Evolutionary conservation across 1,284 basidiomycete genomes (phyloP).

Genomic region (Tilletia indica): DNA sequence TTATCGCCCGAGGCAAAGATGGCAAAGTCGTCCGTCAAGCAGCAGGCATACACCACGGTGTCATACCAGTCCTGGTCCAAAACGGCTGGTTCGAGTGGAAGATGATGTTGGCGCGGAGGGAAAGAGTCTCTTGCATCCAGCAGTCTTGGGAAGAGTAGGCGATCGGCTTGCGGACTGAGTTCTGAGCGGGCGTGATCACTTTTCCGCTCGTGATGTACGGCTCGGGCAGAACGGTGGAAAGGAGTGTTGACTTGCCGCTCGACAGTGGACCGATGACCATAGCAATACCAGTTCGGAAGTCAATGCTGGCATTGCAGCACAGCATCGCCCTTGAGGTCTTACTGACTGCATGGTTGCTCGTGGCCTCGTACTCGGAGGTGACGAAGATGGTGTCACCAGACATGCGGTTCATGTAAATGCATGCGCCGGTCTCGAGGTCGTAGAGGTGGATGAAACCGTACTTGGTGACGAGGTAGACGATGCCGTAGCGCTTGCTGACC

Average conservation of each 20-base stretch:
- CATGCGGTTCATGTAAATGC: slow-evolving; percentile 99
- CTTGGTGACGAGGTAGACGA: slow-evolving; percentile 96
- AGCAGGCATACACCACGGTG: slow-evolving; percentile 27
- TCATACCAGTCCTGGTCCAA: slow-evolving; percentile 24
- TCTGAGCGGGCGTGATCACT: neutral
- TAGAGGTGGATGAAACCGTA: slow-evolving; percentile 99
- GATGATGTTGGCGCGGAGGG: slow-evolving; percentile 35
- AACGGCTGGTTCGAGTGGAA: slow-evolving; percentile 19
- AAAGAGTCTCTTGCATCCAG: slow-evolving; percentile 29
- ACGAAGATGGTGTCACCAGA: slow-evolving; percentile 99
- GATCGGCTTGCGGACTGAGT: neutral
- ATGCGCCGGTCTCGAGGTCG: slow-evolving; percentile 95
- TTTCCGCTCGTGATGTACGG: neutral
- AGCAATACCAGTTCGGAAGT: too few species aligned
- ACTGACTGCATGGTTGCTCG: too few species aligned
- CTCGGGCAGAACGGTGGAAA: slow-evolving; percentile 33
- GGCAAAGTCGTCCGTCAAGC: slow-evolving; percentile 26
- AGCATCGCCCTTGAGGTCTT: too few species aligned
- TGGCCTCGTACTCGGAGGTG: slow-evolving; percentile 90
- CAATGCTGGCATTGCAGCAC: too few species aligned
- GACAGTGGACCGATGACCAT: slow-evolving; percentile 29
- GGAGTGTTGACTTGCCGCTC: slow-evolving; percentile 33
- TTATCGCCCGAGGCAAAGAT: slow-evolving; percentile 14
- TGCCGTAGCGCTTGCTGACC: slow-evolving; percentile 93
- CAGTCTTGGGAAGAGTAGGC: slow-evolving; percentile 29